Evolutionary conservation across 192 early-diverging fungal genomes (phyloP), one percentile per base, ranked within the genome.

Genomic region (Coemansia sp.): DNA sequence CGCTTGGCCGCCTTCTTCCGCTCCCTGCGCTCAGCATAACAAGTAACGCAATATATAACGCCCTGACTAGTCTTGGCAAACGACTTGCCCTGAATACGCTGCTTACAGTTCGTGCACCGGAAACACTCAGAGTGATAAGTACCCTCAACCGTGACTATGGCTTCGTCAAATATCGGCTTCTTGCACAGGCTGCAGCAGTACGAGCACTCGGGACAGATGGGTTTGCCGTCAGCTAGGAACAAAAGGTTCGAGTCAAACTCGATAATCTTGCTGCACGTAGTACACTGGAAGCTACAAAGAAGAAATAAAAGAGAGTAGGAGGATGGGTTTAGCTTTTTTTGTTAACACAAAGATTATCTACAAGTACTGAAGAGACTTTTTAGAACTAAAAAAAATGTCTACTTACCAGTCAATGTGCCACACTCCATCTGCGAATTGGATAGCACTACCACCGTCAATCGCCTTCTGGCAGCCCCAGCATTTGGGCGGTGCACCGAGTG

Each of bases 51-150:
- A 68, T 89, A 92, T 33, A 94, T 84, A 15, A 80, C 82, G 47
- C 92, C 92, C 86, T 92, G 90, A 46, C 88, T 91, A 49, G 92
- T 94, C 72, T 94, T 90, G 53, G 91, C 90, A 84, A 90, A 94
- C 16, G 90, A 88, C 62, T 91, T 81, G 69, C 92, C 91, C 57
- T 92, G 88, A 67, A 94, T 94, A 47, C 88, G 87, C 63, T 87
- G 81, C 41, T 88, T 84, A 69, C 92, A 94, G 62, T 86, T 88
- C 15, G 88, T 83, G 81, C 92, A 94, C 20, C 90, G 79, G 76
- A 94, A 94, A 65, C 92, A 94, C 62, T 92, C 91, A 5, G 89
- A 88, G 60, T 94, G 92, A 68, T 92, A 94, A 31, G 92, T 88
- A 33, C 90, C 91, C 47, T 92, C 90, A 6, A 90, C 92, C 8